phyloP scores from a whole-genome alignment of 192 early-diverging fungal genomes.

The Linnemannia zychae region DNA sequence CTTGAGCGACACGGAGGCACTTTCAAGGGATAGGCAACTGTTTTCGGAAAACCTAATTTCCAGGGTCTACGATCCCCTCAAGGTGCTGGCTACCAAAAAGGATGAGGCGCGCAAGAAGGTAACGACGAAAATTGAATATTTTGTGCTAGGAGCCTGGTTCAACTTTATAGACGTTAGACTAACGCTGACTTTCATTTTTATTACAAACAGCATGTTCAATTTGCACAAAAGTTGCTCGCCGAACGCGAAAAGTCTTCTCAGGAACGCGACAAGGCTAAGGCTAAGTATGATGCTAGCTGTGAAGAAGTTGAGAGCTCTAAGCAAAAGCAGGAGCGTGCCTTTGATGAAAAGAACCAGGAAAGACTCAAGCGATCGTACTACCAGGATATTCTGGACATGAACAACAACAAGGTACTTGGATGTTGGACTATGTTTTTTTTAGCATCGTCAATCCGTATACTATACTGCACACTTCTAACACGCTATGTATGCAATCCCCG shows the following conservation, averaged over 20 bases:
- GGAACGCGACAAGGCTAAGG: slow-evolving; percentile 62
- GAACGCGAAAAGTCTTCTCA: slow-evolving; percentile 72
- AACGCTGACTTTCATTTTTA: background rate
- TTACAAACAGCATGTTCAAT: slow-evolving; percentile 70
- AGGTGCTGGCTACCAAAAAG: slow-evolving; percentile 64
- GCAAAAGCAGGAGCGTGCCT: slow-evolving; percentile 65
- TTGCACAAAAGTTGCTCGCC: slow-evolving; percentile 67
- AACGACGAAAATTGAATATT: too few relatives aligned
- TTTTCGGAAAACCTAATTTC: slow-evolving; percentile 68
- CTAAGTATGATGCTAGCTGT: slow-evolving; percentile 74
- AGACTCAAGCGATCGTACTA: slow-evolving; percentile 62
- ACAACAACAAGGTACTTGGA: slow-evolving; percentile 68
- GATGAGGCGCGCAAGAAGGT: slow-evolving; percentile 83
- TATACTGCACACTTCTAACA: background rate
- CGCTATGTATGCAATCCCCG: background rate
- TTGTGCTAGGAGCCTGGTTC: too few relatives aligned
- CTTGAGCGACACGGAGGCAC: slow-evolving; percentile 67
- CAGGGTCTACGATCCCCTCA: slow-evolving; percentile 68
- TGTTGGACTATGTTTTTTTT: background rate
- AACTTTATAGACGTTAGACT: too few relatives aligned
- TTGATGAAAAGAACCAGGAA: slow-evolving; percentile 72
- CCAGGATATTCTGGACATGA: slow-evolving; percentile 76
- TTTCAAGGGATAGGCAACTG: slow-evolving; percentile 62
- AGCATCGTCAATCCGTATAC: background rate
- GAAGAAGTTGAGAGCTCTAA: slow-evolving; percentile 71